Evolutionary conservation across 768 basidiomycete genomes (phyloP), one percentile per base, ranked within the genome.

Genomic region (Leccinum boreale): DNA sequence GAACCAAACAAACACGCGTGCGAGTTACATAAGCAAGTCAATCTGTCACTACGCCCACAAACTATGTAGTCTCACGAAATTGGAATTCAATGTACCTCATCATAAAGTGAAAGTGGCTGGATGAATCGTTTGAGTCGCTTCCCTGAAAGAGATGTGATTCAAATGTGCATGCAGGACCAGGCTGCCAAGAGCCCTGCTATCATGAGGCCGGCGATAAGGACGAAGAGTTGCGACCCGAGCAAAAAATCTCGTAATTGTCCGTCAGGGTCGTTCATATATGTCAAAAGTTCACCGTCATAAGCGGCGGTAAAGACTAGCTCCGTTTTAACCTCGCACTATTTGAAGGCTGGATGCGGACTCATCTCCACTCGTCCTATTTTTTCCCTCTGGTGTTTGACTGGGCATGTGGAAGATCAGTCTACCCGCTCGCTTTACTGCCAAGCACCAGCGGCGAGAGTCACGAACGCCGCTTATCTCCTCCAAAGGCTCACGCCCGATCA

Each of bases 401-500:
- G 19, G 4, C 14, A 65, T 65, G 66, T 59, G 60, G 54, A 65
- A 52, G 45, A 55, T 58, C 8, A 53, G 54, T 45, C 54, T 72
- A 52, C 53, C 49, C 26, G 56, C 53, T 2, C 54, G 53, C 28
- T 52, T 69, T 36, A 11, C 49, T 14, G 11, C 19, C 42, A 44
- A 44, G 11, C 60, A 69, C 31, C 29, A 24, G 1, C 61, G 61
- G 14, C 15, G 49, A 14, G 12, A 14, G 24, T 58, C 61, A 9
- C 33, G 45, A 0, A 57, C 51, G 9, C 62, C 67, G n/a, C 62
- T 70, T 2, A 57, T 70, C 12, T 4, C 61, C 12, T 5, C 31
- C 17, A 44, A 52, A 23, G 51, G 28, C 4, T 35, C 58, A 1
- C 60, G 58, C 10, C 59, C 58, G 8, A 11, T 53, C 17, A 61